These are phyloP conservation scores for Eimeria mitis DNA, from an alignment of 169 alveolate species.

Conservation along the genomic window DNA sequence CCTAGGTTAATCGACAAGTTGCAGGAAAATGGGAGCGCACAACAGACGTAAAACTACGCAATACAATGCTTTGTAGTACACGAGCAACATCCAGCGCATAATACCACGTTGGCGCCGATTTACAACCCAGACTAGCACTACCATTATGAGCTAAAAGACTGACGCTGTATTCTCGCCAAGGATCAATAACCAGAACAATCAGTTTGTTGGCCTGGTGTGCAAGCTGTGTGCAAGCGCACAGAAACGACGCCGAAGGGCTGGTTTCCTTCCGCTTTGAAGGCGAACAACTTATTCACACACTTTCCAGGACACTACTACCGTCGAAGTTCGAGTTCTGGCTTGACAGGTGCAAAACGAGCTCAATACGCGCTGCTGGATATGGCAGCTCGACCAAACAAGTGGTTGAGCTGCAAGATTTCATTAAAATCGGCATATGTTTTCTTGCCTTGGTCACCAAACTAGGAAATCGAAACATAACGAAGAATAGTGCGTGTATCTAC, in stretches of 20 bases:
- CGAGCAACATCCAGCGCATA: background rate
- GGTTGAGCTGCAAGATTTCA: background rate
- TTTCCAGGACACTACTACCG: constrained; percentile 41
- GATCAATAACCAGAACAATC: background rate
- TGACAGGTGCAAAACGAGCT: constrained; percentile 50
- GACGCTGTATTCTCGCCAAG: background rate
- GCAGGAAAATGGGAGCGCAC: background rate
- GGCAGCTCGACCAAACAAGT: background rate
- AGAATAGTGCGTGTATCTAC: background rate
- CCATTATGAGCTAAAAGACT: background rate
- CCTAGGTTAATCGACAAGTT: background rate
- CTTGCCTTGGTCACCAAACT: background rate
- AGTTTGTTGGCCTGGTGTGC: background rate
- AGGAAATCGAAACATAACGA: background rate
- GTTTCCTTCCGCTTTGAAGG: constrained; percentile 68
- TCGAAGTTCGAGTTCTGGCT: constrained; percentile 76
- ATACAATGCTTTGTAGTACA: background rate
- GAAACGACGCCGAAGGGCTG: background rate
- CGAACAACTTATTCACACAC: constrained; percentile 53
- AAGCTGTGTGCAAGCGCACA: background rate
- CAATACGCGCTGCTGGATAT: background rate
- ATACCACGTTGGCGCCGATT: background rate
- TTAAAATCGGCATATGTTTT: background rate
- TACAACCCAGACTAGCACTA: too few relatives aligned
- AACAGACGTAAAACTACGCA: background rate